These are phyloP conservation scores for Trametes cingulata DNA, from an alignment of 768 basidiomycete species.

Conservation along the genomic window DNA sequence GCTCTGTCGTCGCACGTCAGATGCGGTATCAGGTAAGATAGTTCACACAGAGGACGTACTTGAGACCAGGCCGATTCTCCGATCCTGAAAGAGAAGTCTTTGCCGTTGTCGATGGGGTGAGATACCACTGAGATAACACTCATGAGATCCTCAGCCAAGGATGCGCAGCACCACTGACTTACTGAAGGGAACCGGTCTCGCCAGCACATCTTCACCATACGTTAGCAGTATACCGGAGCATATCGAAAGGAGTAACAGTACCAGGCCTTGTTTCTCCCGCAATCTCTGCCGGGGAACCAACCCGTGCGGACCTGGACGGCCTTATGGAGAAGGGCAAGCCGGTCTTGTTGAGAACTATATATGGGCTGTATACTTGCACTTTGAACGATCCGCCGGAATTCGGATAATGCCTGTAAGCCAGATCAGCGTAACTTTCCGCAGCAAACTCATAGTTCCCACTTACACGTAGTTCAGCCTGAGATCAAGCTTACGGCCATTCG, in stretches of 20 bases:
- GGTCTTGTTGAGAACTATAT: slow-evolving; percentile 90
- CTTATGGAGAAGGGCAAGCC: slow-evolving; percentile 77
- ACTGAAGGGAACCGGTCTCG: slow-evolving; percentile 77
- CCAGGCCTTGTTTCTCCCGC: slow-evolving; percentile 79
- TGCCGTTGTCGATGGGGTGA: slow-evolving; percentile 74
- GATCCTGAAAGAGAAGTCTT: slow-evolving; percentile 80
- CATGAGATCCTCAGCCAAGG: background rate
- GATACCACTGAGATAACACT: slow-evolving; percentile 67
- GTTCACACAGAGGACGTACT: slow-evolving; percentile 9
- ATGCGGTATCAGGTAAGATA: background rate
- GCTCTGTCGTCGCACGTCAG: slow-evolving; percentile 43
- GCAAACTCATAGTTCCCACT: slow-evolving; percentile 34
- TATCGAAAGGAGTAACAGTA: slow-evolving; percentile 28
- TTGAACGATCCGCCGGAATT: slow-evolving; percentile 95
- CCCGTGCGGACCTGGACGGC: slow-evolving; percentile 56
- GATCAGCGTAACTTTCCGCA: background rate
- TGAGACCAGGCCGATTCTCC: slow-evolving; percentile 90
- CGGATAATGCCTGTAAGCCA: slow-evolving; percentile 61
- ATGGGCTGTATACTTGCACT: slow-evolving; percentile 92
- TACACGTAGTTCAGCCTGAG: slow-evolving; percentile 90
- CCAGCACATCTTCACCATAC: slow-evolving; percentile 43
- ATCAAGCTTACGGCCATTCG: slow-evolving; percentile 71
- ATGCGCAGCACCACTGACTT: slow-evolving; percentile 36
- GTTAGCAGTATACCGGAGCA: background rate
- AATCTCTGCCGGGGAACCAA: slow-evolving; percentile 69